Evolutionary conservation across 305 asterid species (phyloP).

Genomic region (Plantago lanceolata): DNA sequence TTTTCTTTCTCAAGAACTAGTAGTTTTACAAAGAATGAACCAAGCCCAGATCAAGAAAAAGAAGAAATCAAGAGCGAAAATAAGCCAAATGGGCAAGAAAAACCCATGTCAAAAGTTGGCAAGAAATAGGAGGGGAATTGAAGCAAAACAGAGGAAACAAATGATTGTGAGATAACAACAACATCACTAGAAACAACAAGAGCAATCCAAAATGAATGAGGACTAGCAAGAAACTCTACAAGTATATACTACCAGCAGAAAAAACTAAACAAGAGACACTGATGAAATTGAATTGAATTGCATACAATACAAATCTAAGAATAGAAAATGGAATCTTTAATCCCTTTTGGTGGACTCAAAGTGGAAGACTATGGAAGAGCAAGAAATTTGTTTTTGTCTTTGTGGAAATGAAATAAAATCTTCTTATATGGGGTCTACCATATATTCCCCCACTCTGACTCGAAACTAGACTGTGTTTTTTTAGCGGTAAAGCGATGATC

Average conservation of each 20-base stretch:
- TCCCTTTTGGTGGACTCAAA: slow-evolving; percentile 50
- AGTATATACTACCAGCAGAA: too few relatives aligned
- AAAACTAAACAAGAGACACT: not conserved
- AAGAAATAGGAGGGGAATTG: slow-evolving; percentile 19
- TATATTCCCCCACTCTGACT: too few relatives aligned
- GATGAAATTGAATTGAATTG: slow-evolving; percentile 5
- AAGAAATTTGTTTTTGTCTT: slow-evolving; percentile 23
- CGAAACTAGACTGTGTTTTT: too few relatives aligned
- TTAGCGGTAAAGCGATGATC: slow-evolving; percentile 5
- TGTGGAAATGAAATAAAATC: slow-evolving; percentile 41
- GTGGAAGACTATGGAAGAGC: slow-evolving; percentile 44
- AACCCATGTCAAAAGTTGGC: slow-evolving; percentile 26
- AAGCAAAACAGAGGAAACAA: slow-evolving; percentile 20
- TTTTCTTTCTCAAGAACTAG: too few relatives aligned
- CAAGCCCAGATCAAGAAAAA: too few relatives aligned
- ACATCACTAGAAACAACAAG: slow-evolving; percentile 25
- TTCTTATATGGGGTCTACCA: slow-evolving; percentile 39
- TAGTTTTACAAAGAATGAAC: too few relatives aligned
- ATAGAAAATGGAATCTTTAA: slow-evolving; percentile 32
- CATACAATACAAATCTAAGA: slow-evolving; percentile 14
- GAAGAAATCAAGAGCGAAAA: not conserved
- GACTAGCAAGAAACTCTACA: slow-evolving; percentile 24
- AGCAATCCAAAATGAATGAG: slow-evolving; percentile 29
- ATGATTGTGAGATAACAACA: slow-evolving; percentile 26
- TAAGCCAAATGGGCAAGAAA: not conserved